Conservation (phyloP, 2,329 filamentous ascomycete species). For the Dactylonectria estremocensis region DNA sequence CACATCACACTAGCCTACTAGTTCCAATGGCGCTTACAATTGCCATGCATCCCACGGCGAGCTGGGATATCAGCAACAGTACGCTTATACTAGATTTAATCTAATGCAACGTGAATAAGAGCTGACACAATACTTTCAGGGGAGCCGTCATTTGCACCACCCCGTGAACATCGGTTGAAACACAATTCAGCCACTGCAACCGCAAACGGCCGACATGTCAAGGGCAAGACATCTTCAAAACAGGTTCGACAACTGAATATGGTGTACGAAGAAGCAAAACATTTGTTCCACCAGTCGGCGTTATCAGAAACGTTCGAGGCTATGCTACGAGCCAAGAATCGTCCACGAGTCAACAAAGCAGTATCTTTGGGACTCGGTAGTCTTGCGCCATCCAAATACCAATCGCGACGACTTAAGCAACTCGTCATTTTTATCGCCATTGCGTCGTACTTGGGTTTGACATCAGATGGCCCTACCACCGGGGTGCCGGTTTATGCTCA, state of each 20-base stretch:
- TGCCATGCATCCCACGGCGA: background rate
- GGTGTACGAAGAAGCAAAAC: constrained; percentile 36
- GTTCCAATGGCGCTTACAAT: background rate
- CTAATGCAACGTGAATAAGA: background rate
- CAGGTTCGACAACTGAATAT: constrained; percentile 36
- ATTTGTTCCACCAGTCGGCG: constrained; percentile 32
- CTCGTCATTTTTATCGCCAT: constrained; percentile 42
- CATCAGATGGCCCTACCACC: background rate
- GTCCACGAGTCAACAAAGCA: constrained; percentile 36
- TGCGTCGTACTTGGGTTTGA: constrained; percentile 32
- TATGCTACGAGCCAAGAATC: constrained; percentile 37
- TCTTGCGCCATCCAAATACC: constrained; percentile 39
- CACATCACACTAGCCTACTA: background rate
- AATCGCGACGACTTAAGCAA: constrained; percentile 44
- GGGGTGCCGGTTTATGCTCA: constrained; percentile 37
- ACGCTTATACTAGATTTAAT: background rate
- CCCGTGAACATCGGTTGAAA: background rate
- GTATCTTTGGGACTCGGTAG: constrained; percentile 44
- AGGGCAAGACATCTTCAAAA: constrained; percentile 24
- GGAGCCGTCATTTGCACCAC: background rate
- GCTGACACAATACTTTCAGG: background rate
- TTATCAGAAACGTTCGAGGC: constrained; percentile 37
- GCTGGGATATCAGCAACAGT: background rate
- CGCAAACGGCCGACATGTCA: background rate
- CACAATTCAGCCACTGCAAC: background rate